Evolutionary conservation across 169 alveolate genomes (phyloP), one percentile per base, ranked within the genome.

Genomic region (Plasmodium yoelii): DNA sequence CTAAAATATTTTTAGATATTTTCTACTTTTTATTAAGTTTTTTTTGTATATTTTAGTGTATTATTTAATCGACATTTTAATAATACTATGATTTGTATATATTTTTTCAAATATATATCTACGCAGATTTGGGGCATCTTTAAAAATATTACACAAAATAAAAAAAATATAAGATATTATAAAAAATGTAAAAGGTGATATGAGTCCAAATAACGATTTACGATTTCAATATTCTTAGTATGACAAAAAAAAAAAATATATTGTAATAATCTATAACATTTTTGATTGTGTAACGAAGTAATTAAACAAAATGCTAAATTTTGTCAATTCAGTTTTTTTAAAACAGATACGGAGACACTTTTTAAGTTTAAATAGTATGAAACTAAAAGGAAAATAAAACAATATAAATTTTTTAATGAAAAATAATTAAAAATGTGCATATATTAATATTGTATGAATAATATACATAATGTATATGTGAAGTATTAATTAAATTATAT

Each of bases 321-420:
- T 47, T 68, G n/a, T 18, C 12, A 13, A 68, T 49, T 15, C 39
- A 47, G 22, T 15, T 22, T 42, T 68, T 19, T 68, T 19, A 46
- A 68, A 44, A 47, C 19, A 2, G 9, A 68, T 68, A 7, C 46
- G 63, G 39, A 44, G 77, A 47, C 46, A 24, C 15, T 68, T 68
- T 19, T 26, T 68, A 68, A 44, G 64, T 7, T 15, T 68, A 19
- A 68, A 47, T 68, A 26, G 77, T 68, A 68, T 7, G 34, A 68
- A 46, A 47, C 13, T 51, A 6, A 42, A 42, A 68, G 15, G 10
- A 18, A 68, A 47, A 68, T 10, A 68, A 13, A 46, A 68, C 18
- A 46, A 44, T 24, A 68, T 68, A 9, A 68, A 46, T 5, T 46
- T 46, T 13, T 18, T n/a, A 18, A n/a, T 6, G 24, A 34, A 18